Evolutionary conservation across 1,284 basidiomycete genomes (phyloP).

Genomic region (Fomitopsis pinicola): DNA sequence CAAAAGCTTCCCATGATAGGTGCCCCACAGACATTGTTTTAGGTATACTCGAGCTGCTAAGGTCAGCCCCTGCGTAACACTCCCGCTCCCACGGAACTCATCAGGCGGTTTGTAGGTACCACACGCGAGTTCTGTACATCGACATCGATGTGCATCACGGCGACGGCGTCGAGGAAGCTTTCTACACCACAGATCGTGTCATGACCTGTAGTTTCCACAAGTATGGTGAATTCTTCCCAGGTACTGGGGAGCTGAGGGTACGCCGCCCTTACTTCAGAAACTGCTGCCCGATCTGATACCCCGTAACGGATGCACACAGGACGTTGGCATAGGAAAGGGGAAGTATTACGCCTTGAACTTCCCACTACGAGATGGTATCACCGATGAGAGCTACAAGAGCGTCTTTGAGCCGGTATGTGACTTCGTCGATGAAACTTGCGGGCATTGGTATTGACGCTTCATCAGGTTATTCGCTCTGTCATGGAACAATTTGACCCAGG

Average conservation of each 20-base stretch:
- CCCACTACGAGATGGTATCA: conserved; percentile 93
- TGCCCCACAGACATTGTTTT: conserved; percentile 81
- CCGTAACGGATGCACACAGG: conserved; percentile 39
- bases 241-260: conserved; percentile 92
- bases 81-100: background rate
- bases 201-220: conserved; percentile 99
- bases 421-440: background rate
- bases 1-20: background rate
- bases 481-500: conserved; percentile 97
- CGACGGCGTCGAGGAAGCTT: conserved; percentile 99
- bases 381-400: conserved; percentile 92
- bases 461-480: conserved; percentile 87
- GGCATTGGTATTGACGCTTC: background rate
- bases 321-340: conserved; percentile 90
- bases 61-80: conserved; percentile 39
- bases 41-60: conserved; percentile 90
- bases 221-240: conserved; percentile 99
- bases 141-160: conserved; percentile 99
- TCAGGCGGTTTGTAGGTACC: conserved; percentile 57
- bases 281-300: background rate
- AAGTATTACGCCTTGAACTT: conserved; percentile 95
- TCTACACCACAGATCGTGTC: conserved; percentile 97
- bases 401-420: conserved; percentile 86
- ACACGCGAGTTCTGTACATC: conserved; percentile 94
- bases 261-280: conserved; percentile 23